phyloP scores from a whole-genome alignment of 2,329 filamentous ascomycete species.

The Venturiaceae sp. region DNA sequence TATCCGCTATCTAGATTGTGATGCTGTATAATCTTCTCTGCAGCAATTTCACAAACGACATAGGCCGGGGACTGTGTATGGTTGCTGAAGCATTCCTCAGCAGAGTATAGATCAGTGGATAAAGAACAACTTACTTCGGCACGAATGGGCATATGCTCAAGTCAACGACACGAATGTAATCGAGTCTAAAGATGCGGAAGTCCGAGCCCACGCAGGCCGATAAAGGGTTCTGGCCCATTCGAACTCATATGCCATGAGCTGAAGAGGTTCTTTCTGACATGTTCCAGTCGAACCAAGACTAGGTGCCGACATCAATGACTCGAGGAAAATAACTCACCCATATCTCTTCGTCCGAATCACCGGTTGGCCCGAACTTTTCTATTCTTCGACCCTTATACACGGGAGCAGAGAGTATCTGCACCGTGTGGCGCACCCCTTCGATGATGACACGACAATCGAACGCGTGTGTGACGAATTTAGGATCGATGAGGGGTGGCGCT shows the following conservation, averaged over 20 bases:
- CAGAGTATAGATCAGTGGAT: not conserved
- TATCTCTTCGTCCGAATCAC: conserved; percentile 45
- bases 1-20: conserved; percentile 17
- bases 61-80: conserved; percentile 47
- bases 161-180: conserved; percentile 30
- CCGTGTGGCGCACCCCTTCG: conserved; percentile 34
- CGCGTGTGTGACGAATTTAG: conserved; percentile 41
- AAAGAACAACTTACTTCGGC: conserved; percentile 13
- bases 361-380: conserved; percentile 27
- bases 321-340: conserved; percentile 10
- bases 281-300: conserved; percentile 14
- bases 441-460: conserved; percentile 45
- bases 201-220: conserved; percentile 30
- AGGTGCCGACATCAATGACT: not conserved
- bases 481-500: conserved; percentile 42
- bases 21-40: conserved; percentile 38
- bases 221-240: conserved; percentile 40
- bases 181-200: conserved; percentile 27
- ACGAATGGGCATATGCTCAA: conserved; percentile 33
- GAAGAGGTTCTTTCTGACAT: conserved; percentile 33
- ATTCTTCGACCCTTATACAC: conserved; percentile 36
- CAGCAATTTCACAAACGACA: conserved; percentile 41
- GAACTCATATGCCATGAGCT: conserved; percentile 47
- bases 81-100: conserved; percentile 11
- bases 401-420: conserved; percentile 32